Evolutionary conservation across 1,284 basidiomycete genomes (phyloP).

Genomic region (Cutaneotrichosporon daszewskae): DNA sequence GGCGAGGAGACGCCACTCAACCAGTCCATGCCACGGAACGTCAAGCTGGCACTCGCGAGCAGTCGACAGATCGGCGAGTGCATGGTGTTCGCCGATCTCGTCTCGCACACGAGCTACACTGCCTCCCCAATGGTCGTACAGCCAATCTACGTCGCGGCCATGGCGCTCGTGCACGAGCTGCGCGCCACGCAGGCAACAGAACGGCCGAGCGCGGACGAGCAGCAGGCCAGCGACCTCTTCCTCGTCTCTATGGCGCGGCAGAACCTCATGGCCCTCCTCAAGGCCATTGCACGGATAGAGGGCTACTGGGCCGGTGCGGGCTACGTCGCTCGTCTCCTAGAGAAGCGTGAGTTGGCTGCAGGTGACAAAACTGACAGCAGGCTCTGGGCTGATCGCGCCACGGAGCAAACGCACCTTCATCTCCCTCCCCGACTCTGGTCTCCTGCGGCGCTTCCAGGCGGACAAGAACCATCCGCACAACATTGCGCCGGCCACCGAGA

Average conservation of each 20-base stretch:
- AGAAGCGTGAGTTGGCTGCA: constrained; percentile 30
- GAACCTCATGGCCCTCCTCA: constrained; percentile 41
- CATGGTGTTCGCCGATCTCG: constrained; percentile 45
- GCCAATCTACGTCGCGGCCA: constrained; percentile 42
- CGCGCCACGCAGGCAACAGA: constrained; percentile 25
- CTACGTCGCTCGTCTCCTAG: constrained; percentile 40
- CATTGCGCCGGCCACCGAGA: constrained; percentile 46
- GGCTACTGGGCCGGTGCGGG: constrained; percentile 47
- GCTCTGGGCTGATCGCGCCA: constrained; percentile 25
- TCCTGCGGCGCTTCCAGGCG: constrained; percentile 45
- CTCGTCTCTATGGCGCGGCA: constrained; percentile 45
- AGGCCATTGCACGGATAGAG: constrained; percentile 44
- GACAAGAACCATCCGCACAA: constrained; percentile 43
- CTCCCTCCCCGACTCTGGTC: constrained; percentile 46
- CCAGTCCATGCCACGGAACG: constrained; percentile 42
- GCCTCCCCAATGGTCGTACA: constrained; percentile 39
- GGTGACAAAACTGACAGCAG: constrained; percentile 13
- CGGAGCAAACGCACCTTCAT: constrained; percentile 43
- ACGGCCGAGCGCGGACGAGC: neutral
- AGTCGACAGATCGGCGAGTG: constrained; percentile 49
- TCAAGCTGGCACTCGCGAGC: constrained; percentile 44
- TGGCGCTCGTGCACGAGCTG: constrained; percentile 48
- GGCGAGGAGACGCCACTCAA: constrained; percentile 48
- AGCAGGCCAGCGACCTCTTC: constrained; percentile 38
- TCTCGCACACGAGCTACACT: constrained; percentile 31